Evolutionary conservation across 805 yeast genomes (phyloP), one percentile per base, ranked within the genome.

Genomic region (Millerago galiae): DNA sequence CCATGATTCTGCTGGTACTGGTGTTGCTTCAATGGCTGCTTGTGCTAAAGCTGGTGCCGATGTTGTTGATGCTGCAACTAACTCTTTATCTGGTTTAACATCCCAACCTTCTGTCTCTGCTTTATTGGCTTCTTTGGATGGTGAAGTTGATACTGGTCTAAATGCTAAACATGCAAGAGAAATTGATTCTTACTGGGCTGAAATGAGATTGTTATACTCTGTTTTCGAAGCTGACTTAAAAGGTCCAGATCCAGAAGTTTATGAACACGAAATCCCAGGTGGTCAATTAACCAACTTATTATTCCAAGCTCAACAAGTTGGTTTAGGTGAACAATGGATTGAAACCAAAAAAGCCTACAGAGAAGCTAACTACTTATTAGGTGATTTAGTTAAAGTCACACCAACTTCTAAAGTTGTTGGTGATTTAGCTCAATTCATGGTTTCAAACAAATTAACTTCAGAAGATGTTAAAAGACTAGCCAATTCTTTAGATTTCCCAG

Each of bases 371-470:
- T 67, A 75, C 57, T 74, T 93, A 49, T 75, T 93, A 51, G 99
- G 99, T 50, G 99, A 93, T 64, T 78, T 93, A 62, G 98, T 93
- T 58, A 93, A 93, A 72, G 99, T 93, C 41, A 93, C 99, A 10
- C 99, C 99, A 47, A 93, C 99, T 18, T 90, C 98, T n/a, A 93
- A 93, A 74, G 99, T 93, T 59, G 99, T 93, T 50, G 99, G 99
- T 57, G 99, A 93, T 62, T 78, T 93, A 68, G 99, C 99, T n/a
- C 99, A 93, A 71, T 93, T 93, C 61, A 93, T 93, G 99, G 99
- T 93, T 47, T 79, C 96, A 37, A 93, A 93, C 74, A 89, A 89
- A 67, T 75, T 93, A 58, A 74, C 81, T 9, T 71, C 84, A 39
- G 86, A 84, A 56, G 99, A 93, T 60, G 95, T 93, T 49, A 74